Base-by-base conservation (phyloP, 2,329 filamentous ascomycete species). In the Fusarium keratoplasticum region DNA sequence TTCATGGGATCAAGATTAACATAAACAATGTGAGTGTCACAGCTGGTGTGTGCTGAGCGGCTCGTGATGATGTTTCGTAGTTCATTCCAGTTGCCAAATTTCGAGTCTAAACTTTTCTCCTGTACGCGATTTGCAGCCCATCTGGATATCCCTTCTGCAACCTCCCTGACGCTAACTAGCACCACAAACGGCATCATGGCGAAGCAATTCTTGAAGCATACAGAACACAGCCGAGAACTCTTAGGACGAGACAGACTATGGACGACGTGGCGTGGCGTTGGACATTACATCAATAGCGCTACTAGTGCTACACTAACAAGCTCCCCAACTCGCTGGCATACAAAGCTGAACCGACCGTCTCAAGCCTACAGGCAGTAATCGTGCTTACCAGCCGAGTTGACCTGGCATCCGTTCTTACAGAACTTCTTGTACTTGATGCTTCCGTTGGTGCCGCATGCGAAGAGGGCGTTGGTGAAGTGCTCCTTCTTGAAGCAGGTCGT, bases 361-460 rank as follows among this genome's bases (percentile, higher is more conserved):
- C 27, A 31, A 29, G 44, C 16, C 25, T 50, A 27, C 47, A 13
- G 10, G 47, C 68, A 70, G 38, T 68, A 54, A 42, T 70, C 68
- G 22, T 55, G 66, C 38, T 64, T 60, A 5, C 27, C 57, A 20
- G 18, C 14, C 14, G 36, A 44, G 5, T 57, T 57, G 18, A 61
- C 42, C 18, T 14, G 8, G 33, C 68, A 70, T 13, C 68, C 68
- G 1, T 64, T 67, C 38, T 47, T 36, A 57, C 68, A 70, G 25
- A 63, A 70, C 27, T 50, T 27, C 44, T 67, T 61, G 38, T 47
- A 70, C 31, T n/a, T 64, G 44, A 70, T 70, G 3, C 40, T 57
- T 11, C 68, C 68, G 14, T 70, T 44, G 18, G 44, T 4, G n/a
- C 68, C 64, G 33, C 64, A 70, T 22, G n/a, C 22, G 27, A 55